These are phyloP conservation scores for Penstemon barbatus DNA, from an alignment of 257 asterid species.

Conservation along the genomic window DNA sequence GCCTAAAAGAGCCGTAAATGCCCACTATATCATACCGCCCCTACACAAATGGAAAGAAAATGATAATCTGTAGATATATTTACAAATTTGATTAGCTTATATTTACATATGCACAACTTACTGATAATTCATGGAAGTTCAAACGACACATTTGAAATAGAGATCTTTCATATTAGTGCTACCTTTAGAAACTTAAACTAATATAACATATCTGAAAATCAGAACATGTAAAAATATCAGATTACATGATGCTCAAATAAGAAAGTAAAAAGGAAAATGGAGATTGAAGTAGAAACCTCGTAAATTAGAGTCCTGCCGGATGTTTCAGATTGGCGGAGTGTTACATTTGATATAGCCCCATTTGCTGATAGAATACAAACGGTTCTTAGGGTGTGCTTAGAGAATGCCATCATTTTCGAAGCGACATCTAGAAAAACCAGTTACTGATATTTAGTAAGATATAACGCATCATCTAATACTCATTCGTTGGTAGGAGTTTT, in stretches of 20 bases:
- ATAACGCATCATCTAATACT: background rate
- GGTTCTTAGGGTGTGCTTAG: background rate
- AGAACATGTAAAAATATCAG: background rate
- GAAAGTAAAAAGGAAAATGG: background rate
- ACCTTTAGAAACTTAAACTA: background rate
- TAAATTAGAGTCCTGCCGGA: constrained; percentile 28
- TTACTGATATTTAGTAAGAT: constrained; percentile 7
- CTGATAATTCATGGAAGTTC: constrained; percentile 4
- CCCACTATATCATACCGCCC: constrained; percentile 28
- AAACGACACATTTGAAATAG: background rate
- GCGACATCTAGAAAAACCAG: constrained; percentile 28
- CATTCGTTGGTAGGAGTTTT: no score
- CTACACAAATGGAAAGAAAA: constrained; percentile 8
- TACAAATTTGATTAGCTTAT: background rate
- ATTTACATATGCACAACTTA: constrained; percentile 3
- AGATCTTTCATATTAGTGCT: background rate
- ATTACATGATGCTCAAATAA: background rate
- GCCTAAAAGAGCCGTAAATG: constrained; percentile 29
- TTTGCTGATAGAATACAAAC: constrained; percentile 25
- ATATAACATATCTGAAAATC: background rate
- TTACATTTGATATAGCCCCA: constrained; percentile 31
- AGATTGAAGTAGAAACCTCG: constrained; percentile 22
- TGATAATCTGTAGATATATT: background rate
- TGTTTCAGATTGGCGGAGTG: constrained; percentile 18
- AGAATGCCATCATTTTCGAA: constrained; percentile 27